phyloP scores from a whole-genome alignment of 352 stramenopile species.

The Globisporangium lucens region DNA sequence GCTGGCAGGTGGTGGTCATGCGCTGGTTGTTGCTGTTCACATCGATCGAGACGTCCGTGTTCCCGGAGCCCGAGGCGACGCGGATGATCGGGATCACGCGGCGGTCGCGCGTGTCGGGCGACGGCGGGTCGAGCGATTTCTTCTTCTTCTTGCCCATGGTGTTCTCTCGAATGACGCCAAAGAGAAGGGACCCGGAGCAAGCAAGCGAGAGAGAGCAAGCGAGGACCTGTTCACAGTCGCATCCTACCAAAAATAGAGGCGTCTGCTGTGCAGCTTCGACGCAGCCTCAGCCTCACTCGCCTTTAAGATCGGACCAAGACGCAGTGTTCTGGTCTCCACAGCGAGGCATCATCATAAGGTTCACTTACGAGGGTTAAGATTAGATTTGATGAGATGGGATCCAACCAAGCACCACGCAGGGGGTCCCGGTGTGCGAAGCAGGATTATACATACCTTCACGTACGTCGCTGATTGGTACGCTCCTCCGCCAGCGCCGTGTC shows the following conservation, averaged over 20 bases:
- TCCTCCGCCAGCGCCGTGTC: no score
- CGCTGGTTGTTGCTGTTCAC: neutral
- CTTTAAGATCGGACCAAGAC: neutral
- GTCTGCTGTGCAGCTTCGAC: neutral
- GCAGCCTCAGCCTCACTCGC: neutral
- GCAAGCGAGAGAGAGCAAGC: neutral
- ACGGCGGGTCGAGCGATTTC: conserved; percentile 3
- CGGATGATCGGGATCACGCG: conserved; percentile 15
- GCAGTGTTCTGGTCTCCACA: neutral
- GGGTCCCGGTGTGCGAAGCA: neutral
- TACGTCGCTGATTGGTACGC: no score
- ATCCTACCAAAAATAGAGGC: neutral
- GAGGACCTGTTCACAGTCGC: neutral
- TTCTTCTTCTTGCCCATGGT: conserved; percentile 18
- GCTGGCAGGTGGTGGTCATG: neutral
- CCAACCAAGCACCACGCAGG: neutral
- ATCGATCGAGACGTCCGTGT: conserved; percentile 13
- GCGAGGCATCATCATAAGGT: neutral
- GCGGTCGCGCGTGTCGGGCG: neutral
- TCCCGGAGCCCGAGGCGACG: conserved; percentile 1
- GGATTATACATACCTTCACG: no score
- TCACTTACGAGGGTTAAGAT: neutral
- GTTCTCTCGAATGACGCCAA: conserved; percentile 3
- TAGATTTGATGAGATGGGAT: neutral
- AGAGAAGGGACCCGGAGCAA: neutral